Conservation (phyloP, 257 asterid genomes). For the Solanum appendiculatum region DNA sequence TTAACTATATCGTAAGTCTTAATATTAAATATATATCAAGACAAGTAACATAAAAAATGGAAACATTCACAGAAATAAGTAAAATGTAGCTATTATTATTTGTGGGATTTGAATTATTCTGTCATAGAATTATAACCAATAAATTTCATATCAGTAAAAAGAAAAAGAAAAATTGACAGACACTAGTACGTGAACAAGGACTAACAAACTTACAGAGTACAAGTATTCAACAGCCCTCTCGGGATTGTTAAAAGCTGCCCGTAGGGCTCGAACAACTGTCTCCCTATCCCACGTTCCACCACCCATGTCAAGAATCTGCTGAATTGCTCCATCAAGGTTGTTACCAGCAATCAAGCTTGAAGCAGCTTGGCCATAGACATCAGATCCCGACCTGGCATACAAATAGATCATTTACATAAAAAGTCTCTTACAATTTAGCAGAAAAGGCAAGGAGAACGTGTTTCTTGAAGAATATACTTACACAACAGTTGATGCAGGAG, state of each 20-base stretch:
- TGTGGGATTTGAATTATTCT: not conserved
- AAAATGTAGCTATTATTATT: not conserved
- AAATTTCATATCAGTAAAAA: not conserved
- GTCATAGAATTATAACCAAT: not conserved
- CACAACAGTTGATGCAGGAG: constrained; percentile 8
- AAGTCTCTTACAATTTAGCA: not conserved
- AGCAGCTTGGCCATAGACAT: constrained; percentile 60
- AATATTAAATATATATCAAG: not conserved
- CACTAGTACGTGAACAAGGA: not conserved
- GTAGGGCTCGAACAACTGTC: constrained; percentile 74
- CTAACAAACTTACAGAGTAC: constrained; percentile 51
- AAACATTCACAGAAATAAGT: not conserved
- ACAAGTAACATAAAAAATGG: not conserved
- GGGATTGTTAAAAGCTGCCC: constrained; percentile 82
- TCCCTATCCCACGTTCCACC: constrained; percentile 90
- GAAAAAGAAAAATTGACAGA: not conserved
- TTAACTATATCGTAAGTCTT: not conserved
- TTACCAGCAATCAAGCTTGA: constrained; percentile 64
- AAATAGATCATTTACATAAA: not conserved
- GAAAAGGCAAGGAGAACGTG: not conserved
- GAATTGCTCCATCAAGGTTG: constrained; percentile 60
- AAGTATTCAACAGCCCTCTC: constrained; percentile 91
- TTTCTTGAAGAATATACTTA: constrained; percentile 4
- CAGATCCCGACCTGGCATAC: constrained; percentile 30
- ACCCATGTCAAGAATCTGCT: constrained; percentile 85